Evolutionary conservation across 73 alveolate species (phyloP), one percentile per base, ranked within the genome.

Genomic region (Paramecium pentaurelia): DNA sequence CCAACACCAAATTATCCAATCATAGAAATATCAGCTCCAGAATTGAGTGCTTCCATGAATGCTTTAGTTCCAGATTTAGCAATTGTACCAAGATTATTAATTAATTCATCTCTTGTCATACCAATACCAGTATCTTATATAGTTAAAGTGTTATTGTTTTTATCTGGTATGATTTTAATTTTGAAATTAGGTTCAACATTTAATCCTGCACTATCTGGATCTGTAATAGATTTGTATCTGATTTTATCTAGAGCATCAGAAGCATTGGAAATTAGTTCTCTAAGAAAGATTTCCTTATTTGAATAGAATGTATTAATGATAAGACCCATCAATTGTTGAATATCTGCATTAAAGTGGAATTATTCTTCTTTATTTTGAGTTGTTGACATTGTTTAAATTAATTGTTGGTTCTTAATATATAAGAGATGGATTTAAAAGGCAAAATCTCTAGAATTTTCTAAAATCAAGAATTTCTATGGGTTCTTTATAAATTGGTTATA

Each of bases 41-140:
- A 97, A 86, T 98, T 92, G 87, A 97, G 93, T 44, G 99, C 99
- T 96, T 99, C 99, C 99, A 98, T 98, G 97, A 98, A 98, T 38
- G 99, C 99, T 95, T 98, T 99, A 77, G 99, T 99, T 36, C 99
- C 99, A 60, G 99, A 99, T 93, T 97, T 96, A 91, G 99, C 99
- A 84, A 99, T 99, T 59, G 99, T 99, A 90, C 99, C 99, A 70
- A 98, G 92, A 97, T 98, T 98, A 84, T 96, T 98, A 95, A 98
- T 95, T 94, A 98, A 93, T 95, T 98, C 99, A 88, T 98, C 97
- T 97, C 97, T 98, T 91, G 99, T 96, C 99, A 98, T 98, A 93
- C 99, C 99, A 86, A 98, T 97, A 91, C 99, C 99, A 22, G 99
- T 93, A 95, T 98, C 99, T 96, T 93, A 86, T 86, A 98, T 95